Evolutionary conservation across 192 early-diverging fungal genomes (phyloP).

Genomic region (Phycomyces nitens): DNA sequence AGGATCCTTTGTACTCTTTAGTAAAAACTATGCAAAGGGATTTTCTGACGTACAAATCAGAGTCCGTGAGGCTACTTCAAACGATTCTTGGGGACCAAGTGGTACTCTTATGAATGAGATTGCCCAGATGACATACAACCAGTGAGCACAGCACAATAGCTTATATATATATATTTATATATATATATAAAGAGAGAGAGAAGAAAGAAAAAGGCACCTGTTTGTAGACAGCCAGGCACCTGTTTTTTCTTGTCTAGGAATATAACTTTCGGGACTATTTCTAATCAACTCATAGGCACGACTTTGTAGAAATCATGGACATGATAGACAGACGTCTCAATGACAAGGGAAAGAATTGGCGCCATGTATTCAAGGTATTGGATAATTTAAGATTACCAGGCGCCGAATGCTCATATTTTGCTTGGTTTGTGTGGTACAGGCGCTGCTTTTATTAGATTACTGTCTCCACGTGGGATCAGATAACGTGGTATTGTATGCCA

Average conservation of each 20-base stretch:
- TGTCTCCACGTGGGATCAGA: conserved; percentile 84
- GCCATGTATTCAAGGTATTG: conserved; percentile 92
- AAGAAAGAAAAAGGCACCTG: not conserved
- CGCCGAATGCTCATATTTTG: not conserved
- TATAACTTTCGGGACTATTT: not conserved
- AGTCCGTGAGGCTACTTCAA: conserved; percentile 80
- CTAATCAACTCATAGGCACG: conserved; percentile 53
- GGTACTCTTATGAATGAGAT: conserved; percentile 80
- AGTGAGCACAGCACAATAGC: conserved; percentile 49
- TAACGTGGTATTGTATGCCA: conserved; percentile 79
- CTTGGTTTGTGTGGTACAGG: conserved; percentile 40
- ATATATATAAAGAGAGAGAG: not conserved
- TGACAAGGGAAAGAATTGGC: conserved; percentile 97
- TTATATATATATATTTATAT: not conserved
- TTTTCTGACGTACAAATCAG: conserved; percentile 92
- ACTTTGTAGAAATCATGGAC: conserved; percentile 96
- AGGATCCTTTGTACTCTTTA: conserved; percentile 24
- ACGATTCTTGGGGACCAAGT: conserved; percentile 75
- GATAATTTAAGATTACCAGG: not conserved
- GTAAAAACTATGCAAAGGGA: conserved; percentile 88
- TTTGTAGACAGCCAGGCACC: not conserved
- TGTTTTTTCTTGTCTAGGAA: too few species aligned
- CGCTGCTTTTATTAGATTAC: conserved; percentile 82
- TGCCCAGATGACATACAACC: conserved; percentile 77
- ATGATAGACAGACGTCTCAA: conserved; percentile 97